Evolutionary conservation across 2,329 filamentous ascomycete genomes (phyloP).

Genomic region (Peltaster fructicola): DNA sequence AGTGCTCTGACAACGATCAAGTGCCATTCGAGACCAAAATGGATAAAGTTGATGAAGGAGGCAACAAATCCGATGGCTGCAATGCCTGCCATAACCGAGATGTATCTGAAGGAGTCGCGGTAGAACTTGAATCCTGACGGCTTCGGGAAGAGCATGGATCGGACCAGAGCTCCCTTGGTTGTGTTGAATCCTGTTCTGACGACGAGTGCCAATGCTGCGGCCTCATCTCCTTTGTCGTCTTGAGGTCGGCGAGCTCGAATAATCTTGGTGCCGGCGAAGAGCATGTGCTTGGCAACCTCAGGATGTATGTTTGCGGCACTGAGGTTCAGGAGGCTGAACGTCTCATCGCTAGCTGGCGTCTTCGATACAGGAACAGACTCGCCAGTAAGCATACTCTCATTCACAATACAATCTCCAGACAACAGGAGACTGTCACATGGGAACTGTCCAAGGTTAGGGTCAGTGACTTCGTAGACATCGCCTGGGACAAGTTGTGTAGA

Average conservation of each 20-base stretch:
- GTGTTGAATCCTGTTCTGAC: slow-evolving; percentile 93
- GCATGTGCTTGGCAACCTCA: slow-evolving; percentile 69
- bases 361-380: slow-evolving; percentile 97
- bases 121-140: slow-evolving; percentile 98
- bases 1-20: slow-evolving; percentile 81
- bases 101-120: slow-evolving; percentile 91
- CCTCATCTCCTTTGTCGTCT: slow-evolving; percentile 70
- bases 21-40: slow-evolving; percentile 68
- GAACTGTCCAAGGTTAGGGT: slow-evolving; percentile 72
- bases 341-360: slow-evolving; percentile 62
- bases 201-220: slow-evolving; percentile 78
- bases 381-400: slow-evolving; percentile 96
- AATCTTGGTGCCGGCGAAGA: slow-evolving; percentile 92
- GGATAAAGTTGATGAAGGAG: slow-evolving; percentile 85
- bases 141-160: slow-evolving; percentile 97
- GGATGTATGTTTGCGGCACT: slow-evolving; percentile 67
- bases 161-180: slow-evolving; percentile 85
- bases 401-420: slow-evolving; percentile 92
- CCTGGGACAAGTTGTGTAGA: slow-evolving; percentile 85
- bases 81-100: slow-evolving; percentile 83
- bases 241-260: slow-evolving; percentile 78
- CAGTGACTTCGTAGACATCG: slow-evolving; percentile 91
- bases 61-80: slow-evolving; percentile 75
- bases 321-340: slow-evolving; percentile 58
- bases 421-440: slow-evolving; percentile 84